Evolutionary conservation across 768 basidiomycete genomes (phyloP), one percentile per base, ranked within the genome.

Genomic region (Rhodotorula taiwanensis): DNA sequence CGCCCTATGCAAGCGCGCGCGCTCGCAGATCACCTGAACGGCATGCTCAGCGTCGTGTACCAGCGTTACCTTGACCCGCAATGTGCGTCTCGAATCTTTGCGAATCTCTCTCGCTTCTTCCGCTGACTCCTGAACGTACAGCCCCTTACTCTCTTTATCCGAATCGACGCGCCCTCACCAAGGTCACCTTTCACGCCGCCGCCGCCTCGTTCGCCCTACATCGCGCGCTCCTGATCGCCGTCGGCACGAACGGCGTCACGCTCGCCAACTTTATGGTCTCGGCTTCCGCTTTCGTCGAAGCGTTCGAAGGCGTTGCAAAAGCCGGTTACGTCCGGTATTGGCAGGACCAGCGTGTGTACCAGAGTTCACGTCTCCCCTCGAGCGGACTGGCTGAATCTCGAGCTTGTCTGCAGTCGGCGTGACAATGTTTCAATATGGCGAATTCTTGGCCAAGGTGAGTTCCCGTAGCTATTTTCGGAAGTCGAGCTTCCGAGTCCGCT

Each of bases 181-280:
- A 42, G 11, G 36, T 42, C 39, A 28, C 52, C 20, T 73, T 77
- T 49, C 56, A 55, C 33, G 4, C 34, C 10, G 27, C 31, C 14
- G 48, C 60, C 2, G 60, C 60, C 1, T 44, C 13, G 27, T 31
- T 56, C 20, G 42, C 49, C 16, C 43, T 62, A 1, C 30, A 33
- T 7, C 54, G 60, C 20, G 60, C 60, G 15, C 7, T 50, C 8
- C 60, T 62, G 42, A 30, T 51, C 41, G 55, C 60, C 16, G 43
- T 48, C 13, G 60, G 55, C 4, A 51, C 55, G 54, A 44, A 49
- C 41, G 60, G 55, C 30, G 55, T 55, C 54, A n/a, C 43, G 23
- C 43, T 47, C 54, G 42, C 54, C 18, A 31, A 55, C 30, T 55
- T 33, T 14, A 55, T 55, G 42, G 43, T 55, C 23, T 15, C 25